phyloP scores from a whole-genome alignment of 192 early-diverging fungal species.

The Coemansia sp. region DNA sequence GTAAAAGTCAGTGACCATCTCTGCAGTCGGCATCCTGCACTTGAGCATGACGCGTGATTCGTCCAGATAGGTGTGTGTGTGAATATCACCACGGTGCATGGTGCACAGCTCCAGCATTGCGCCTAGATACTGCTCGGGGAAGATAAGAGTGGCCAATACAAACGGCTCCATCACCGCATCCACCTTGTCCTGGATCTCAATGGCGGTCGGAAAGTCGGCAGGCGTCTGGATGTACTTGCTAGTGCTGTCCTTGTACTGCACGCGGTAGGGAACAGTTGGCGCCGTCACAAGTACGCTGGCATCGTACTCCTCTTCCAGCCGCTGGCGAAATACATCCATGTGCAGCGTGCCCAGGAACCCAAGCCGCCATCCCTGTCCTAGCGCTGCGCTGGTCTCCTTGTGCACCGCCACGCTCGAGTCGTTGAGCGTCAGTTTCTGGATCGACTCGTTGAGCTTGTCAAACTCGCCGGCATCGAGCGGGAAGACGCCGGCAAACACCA shows the following conservation, averaged over 20 bases:
- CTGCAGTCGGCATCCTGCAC: constrained; percentile 85
- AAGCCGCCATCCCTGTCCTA: constrained; percentile 95
- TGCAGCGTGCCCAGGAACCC: constrained; percentile 96
- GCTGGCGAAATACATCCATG: constrained; percentile 97
- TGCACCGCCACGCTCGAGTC: constrained; percentile 89
- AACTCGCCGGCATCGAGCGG: constrained; percentile 90
- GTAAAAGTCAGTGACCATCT: constrained; percentile 95
- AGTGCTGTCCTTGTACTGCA: constrained; percentile 43
- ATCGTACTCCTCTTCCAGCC: constrained; percentile 92
- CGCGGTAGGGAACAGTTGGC: constrained; percentile 88
- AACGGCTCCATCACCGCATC: constrained; percentile 82
- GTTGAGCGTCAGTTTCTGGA: constrained; percentile 92
- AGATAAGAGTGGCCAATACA: constrained; percentile 88
- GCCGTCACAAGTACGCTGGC: constrained; percentile 87
- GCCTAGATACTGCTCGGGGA: constrained; percentile 80
- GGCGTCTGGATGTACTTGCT: constrained; percentile 74
- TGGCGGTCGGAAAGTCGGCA: constrained; percentile 83
- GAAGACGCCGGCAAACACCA: constrained; percentile 96
- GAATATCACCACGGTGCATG: constrained; percentile 70
- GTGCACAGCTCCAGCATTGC: constrained; percentile 76
- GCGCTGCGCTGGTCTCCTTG: constrained; percentile 78
- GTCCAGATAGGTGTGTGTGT: constrained; percentile 88
- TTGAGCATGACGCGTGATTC: constrained; percentile 82
- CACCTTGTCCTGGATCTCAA: constrained; percentile 64
- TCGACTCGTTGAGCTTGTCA: constrained; percentile 83